phyloP scores from a whole-genome alignment of 306 rosid species.

The Medicago truncatula region MtrunA17r5.0-ANR NC_053048.1:55377501-55378000 shows the following conservation, averaged over 20 bases:
- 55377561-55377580: not conserved
- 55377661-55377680: not conserved
- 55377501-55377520: not conserved
- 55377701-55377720: too few species aligned
- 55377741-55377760: slow-evolving; percentile 4
- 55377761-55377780: slow-evolving; percentile 4
- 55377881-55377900: slow-evolving; percentile 85
- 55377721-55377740: not conserved
- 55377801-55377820: not conserved
- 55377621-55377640: slow-evolving; percentile 18
- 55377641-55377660: not conserved
- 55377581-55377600: not conserved
- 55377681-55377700: too few species aligned
- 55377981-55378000: not conserved
- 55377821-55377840: slow-evolving; percentile 1
- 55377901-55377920: slow-evolving; percentile 85
- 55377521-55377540: too few species aligned
- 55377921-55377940: slow-evolving; percentile 75
- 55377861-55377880: slow-evolving; percentile 98
- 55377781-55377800: not conserved
- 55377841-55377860: slow-evolving; percentile 58
- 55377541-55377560: too few species aligned
- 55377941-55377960: slow-evolving; percentile 31
- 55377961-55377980: slow-evolving; percentile 33
- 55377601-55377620: not conserved